Evolutionary conservation across 2,329 filamentous ascomycete species (phyloP), one percentile per base, ranked within the genome.

Genomic region (Kalmusia sp.): DNA sequence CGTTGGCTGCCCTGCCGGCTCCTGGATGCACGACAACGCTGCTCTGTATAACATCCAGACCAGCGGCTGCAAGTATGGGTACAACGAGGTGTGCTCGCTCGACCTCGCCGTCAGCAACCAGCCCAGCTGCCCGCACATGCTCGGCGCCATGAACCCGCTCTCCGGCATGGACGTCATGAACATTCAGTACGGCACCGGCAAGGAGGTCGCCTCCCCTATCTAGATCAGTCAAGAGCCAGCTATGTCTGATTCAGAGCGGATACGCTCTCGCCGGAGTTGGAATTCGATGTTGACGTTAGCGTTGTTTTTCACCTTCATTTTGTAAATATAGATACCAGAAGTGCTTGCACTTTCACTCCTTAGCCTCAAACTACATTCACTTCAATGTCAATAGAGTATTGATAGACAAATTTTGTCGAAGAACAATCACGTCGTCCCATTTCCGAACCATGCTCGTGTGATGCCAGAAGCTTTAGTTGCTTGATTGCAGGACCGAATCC

Each of bases 11-110:
- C 51, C 52, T 9, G 51, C 39, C 11, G 54, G 54, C 27, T 52
- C 54, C n/a, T 53, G 49, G 52, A 17, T 58, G 14, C 39, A 38
- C 30, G 45, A 55, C n/a, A 51, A 60, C 38, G 43, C 54, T 14
- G 50, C 58, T 11, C 52, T 63, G 17, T 63, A 54, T 73, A 86
- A 86, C 74, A 81, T 86, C 44, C 70, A 75, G 50, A 82, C 85
- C 65, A 63, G 79, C 31, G 59, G 54, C 39, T 71, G 68, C 59
- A 68, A 63, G n/a, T 45, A 61, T 14, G 68, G 68, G 6, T 61
- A 61, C 48, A 62, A 69, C 39, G 66, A 68, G 54, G 52, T 52
- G n/a, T 70, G 67, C 62, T 52, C 45, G 9, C 52, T 68, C 15
- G 59, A 68, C 44, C 54, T 67, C n/a, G 48, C 49, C 41, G 57